Conservation (phyloP, 768 basidiomycete species). For the Leccinum pellstonianum region DNA sequence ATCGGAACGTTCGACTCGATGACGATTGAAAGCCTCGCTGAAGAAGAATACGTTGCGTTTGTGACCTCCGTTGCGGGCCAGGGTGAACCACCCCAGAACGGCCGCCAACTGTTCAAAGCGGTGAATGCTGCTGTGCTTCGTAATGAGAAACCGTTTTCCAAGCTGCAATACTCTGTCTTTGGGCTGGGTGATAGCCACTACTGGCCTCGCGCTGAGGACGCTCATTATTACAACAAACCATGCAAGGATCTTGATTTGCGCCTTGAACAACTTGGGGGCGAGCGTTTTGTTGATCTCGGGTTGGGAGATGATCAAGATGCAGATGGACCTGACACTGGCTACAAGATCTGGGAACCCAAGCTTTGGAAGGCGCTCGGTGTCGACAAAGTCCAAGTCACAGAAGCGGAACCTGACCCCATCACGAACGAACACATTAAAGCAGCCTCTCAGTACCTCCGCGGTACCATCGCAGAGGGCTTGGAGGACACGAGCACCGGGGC, state of each 20-base stretch:
- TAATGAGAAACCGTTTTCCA: slow-evolving; percentile 54
- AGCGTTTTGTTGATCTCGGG: slow-evolving; percentile 72
- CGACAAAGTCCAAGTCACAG: slow-evolving; percentile 80
- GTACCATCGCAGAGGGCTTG: slow-evolving; percentile 92
- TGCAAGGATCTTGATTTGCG: slow-evolving; percentile 85
- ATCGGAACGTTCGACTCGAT: slow-evolving; percentile 80
- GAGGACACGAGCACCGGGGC: slow-evolving; percentile 84
- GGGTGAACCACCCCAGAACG: slow-evolving; percentile 97
- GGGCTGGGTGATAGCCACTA: slow-evolving; percentile 98
- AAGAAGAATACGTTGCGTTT: slow-evolving; percentile 78
- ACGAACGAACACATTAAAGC: slow-evolving; percentile 99
- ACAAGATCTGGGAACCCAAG: slow-evolving; percentile 91
- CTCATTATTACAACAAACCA: slow-evolving; percentile 98
- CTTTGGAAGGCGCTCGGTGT: slow-evolving; percentile 96
- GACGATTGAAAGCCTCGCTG: slow-evolving; percentile 67
- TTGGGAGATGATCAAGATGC: slow-evolving; percentile 97
- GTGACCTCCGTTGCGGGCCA: slow-evolving; percentile 94
- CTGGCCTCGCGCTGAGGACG: slow-evolving; percentile 96
- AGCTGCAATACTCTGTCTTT: slow-evolving; percentile 81
- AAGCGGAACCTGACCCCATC: slow-evolving; percentile 94
- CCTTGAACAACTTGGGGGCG: slow-evolving; percentile 75
- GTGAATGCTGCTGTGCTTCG: slow-evolving; percentile 59
- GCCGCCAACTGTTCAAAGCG: slow-evolving; percentile 83
- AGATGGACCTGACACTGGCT: slow-evolving; percentile 94
- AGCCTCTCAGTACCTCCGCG: slow-evolving; percentile 88